These are phyloP conservation scores for Solanum gandarillasii DNA, from an alignment of 257 asterid species.

Conservation along the genomic window DNA sequence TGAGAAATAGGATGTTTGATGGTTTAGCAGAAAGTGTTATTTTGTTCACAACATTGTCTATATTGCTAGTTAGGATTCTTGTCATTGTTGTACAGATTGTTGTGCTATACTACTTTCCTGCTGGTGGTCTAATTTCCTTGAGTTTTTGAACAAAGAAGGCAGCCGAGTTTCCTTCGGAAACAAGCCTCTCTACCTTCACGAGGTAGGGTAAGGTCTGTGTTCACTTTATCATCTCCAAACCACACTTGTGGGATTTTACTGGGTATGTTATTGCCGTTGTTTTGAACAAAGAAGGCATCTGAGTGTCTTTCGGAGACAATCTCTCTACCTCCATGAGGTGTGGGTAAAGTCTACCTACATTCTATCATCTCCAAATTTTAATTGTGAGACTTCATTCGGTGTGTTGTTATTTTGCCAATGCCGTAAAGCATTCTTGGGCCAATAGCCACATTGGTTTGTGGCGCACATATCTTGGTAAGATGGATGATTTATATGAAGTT, in stretches of 20 bases:
- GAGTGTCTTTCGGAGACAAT: no score
- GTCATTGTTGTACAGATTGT: neutral
- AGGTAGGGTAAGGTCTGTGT: neutral
- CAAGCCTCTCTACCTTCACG: neutral
- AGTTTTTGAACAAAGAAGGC: neutral
- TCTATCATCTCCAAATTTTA: neutral
- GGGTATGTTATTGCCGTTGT: neutral
- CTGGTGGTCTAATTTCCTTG: neutral
- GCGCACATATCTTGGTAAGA: neutral
- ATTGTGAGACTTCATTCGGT: neutral
- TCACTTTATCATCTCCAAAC: neutral
- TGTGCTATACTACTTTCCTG: neutral
- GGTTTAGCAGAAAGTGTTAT: neutral
- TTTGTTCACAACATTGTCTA: neutral
- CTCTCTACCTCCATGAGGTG: neutral
- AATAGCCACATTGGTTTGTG: neutral
- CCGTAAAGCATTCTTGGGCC: neutral
- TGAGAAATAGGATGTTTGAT: neutral
- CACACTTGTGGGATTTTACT: neutral
- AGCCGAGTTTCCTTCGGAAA: neutral
- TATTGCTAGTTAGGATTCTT: neutral
- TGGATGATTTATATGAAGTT: neutral
- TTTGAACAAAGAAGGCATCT: neutral
- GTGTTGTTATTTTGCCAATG: neutral
- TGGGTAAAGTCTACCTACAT: neutral